Base-by-base conservation (phyloP, 371 early-diverging fungal genomes). In the Basidiobolus meristosporus region DNA sequence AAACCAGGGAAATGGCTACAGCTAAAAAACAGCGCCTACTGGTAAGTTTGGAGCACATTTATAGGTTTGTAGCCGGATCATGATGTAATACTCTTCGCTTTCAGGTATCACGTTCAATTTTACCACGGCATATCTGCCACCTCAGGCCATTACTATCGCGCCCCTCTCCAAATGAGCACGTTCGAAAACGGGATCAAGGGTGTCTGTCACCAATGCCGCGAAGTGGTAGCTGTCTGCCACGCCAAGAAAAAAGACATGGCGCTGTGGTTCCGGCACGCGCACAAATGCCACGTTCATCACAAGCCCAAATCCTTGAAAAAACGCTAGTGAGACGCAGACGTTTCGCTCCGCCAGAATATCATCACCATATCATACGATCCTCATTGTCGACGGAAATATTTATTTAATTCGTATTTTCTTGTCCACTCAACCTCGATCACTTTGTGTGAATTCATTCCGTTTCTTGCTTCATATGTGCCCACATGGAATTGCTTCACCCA, bases 101-200 rank as follows among this genome's bases (percentile, higher is more conserved):
- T 26, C 9, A 26, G 26, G 26, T 26, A 90, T 48, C 91, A 90
- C 60, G 90, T 82, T 58, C 89, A 90, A 54, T 89, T 86, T 51
- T 75, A 63, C 40, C 82, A 90, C 45, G 91, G 91, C 28, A 85
- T 90, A n/a, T 89, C 87, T 11, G 82, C 87, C 0, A 77, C 82
- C 0, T 80, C 90, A 15, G 86, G 90, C 15, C 62, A 68, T 44
- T 65, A 73, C 17, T 90, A 90, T 53, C 54, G 68, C 7, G 61
- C 68, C 18, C 90, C 90, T 3, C 17, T 83, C 16, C 69, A 82
- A 41, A 76, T 70, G 4, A 71, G 85, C 9, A 70, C 70, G 53
- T 57, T 54, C 20, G 67, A 70, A 34, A 70, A 67, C 38, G 49
- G 75, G n/a, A 63, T 82, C 23, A 90, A 88, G 57, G 90, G 90